Conservation (phyloP, 306 rosid species). For the Gastrolobium bilobum region DNA sequence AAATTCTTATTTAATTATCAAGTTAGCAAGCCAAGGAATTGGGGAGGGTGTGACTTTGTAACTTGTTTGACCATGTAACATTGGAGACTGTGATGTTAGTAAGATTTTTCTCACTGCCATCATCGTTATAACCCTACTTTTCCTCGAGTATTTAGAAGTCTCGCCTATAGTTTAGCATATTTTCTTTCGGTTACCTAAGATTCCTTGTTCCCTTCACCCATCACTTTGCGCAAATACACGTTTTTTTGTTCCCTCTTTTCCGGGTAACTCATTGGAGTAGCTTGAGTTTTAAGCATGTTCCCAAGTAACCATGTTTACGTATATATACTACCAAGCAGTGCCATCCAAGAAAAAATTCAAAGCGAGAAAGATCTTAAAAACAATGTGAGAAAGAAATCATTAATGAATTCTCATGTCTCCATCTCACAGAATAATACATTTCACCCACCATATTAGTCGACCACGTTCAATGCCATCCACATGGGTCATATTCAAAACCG, state of each 20-base stretch:
- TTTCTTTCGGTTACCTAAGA: constrained; percentile 66
- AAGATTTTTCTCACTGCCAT: constrained; percentile 43
- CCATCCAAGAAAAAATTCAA: constrained; percentile 28
- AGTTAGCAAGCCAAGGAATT: constrained; percentile 68
- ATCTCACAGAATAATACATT: constrained; percentile 46
- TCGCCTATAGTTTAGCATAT: constrained; percentile 53
- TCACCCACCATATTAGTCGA: constrained; percentile 44
- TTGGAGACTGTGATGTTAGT: constrained; percentile 64
- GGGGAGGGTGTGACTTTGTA: constrained; percentile 65
- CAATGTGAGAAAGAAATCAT: constrained; percentile 39
- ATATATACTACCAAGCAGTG: constrained; percentile 29
- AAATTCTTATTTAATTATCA: constrained; percentile 36
- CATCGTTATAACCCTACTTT: constrained; percentile 42
- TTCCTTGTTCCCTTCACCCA: constrained; percentile 73
- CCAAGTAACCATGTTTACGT: constrained; percentile 31
- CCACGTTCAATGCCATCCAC: constrained; percentile 45
- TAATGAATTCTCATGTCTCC: constrained; percentile 40
- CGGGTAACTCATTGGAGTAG: constrained; percentile 31
- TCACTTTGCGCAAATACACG: constrained; percentile 51
- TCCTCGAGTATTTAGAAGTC: constrained; percentile 50
- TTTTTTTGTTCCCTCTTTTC: constrained; percentile 52
- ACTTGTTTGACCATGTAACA: constrained; percentile 63
- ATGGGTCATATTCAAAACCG: constrained; percentile 54
- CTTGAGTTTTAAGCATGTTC: constrained; percentile 42
- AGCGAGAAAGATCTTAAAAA: not conserved